Base-by-base conservation (phyloP, 2,329 filamentous ascomycete genomes). In the Calonectria hongkongensis region DNA sequence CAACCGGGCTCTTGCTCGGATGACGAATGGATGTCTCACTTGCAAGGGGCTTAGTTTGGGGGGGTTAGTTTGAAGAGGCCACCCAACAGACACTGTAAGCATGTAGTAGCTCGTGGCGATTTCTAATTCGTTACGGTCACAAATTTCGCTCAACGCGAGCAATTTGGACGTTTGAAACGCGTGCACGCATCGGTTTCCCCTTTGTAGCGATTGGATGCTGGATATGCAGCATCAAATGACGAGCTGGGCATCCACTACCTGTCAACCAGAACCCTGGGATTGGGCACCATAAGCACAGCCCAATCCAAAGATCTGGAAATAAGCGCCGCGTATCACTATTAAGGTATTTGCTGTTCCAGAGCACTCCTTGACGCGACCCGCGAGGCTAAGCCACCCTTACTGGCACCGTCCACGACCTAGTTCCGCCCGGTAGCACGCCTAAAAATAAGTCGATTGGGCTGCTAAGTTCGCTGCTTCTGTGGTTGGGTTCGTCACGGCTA, bases 21-120 rank as follows among this genome's bases (percentile, higher is more conserved):
- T 60, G 54, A 60, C 54, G 54, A 60, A 60, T 41, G 54, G 54
- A 60, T 60, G 54, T 60, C 54, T 60, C 54, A 60, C 54, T 60
- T 60, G 39, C 54, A 60, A 60, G 54, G 54, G 54, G 54, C 21
- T 39, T 27, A 36, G 18, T 15, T 28, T 51, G 39, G 54, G 54
- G 54, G 54, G 36, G 33, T 60, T 60, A 60, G 54, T 60, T 60
- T 60, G 54, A 25, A 48, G 54, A 60, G 54, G 54, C 54, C 54
- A 60, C 54, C 54, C 54, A 60, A 60, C 54, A 27, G 33, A 60
- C 30, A 15, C 54, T 25, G 36, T 27, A 36, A 60, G 21, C 33
- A 60, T 39, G n/a, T 7, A 27, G 36, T 21, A 13, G 54, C 39
- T 60, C 54, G 54, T 60, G 54, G 54, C 54, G 54, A 60, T 60